Percentiles rank a stretch among this genome's conserved stretches.
phyloP scores from a whole-genome alignment of 306 rosid genomes.

The Prunus campanulata region DNA sequence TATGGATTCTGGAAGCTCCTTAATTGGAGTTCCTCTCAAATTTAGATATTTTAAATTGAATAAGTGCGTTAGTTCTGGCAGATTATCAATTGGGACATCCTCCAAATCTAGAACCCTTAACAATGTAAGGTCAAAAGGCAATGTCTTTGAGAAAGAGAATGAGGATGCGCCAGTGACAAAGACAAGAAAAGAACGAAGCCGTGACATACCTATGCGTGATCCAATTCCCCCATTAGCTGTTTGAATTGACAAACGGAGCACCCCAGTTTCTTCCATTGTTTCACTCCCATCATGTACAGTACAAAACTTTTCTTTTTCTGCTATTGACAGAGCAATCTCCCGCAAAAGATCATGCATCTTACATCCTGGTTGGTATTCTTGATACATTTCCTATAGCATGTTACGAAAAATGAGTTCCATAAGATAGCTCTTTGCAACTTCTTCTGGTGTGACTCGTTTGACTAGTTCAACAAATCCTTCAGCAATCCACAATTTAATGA shows the following conservation, averaged over 20 bases:
- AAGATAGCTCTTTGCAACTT: conserved; percentile 10
- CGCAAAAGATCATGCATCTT: conserved; percentile 29
- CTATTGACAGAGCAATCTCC: conserved; percentile 4
- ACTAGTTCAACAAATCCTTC: conserved; percentile 14
- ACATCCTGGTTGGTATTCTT: not conserved
- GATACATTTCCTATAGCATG: conserved; percentile 9
- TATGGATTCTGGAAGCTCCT: conserved; percentile 24
- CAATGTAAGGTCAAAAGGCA: not conserved
- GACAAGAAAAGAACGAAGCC: conserved; percentile 9
- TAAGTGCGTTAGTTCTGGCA: not conserved
- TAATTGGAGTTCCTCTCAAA: conserved; percentile 4
- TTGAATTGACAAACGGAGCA: not conserved
- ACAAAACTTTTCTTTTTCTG: conserved; percentile 12
- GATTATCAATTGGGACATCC: not conserved
- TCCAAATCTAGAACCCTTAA: conserved; percentile 22
- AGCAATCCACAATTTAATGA: conserved; percentile 12
- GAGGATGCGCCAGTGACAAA: not conserved
- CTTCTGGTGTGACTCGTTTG: not conserved
- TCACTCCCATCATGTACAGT: not conserved
- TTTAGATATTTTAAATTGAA: conserved; percentile 19
- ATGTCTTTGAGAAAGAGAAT: not conserved
- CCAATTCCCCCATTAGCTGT: no score
- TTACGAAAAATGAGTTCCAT: conserved; percentile 17
- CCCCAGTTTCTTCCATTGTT: not conserved
- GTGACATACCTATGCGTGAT: not conserved